These are phyloP conservation scores for Kwoniella sp. DNA, from an alignment of 768 basidiomycete genomes.

Conservation along the genomic window DNA sequence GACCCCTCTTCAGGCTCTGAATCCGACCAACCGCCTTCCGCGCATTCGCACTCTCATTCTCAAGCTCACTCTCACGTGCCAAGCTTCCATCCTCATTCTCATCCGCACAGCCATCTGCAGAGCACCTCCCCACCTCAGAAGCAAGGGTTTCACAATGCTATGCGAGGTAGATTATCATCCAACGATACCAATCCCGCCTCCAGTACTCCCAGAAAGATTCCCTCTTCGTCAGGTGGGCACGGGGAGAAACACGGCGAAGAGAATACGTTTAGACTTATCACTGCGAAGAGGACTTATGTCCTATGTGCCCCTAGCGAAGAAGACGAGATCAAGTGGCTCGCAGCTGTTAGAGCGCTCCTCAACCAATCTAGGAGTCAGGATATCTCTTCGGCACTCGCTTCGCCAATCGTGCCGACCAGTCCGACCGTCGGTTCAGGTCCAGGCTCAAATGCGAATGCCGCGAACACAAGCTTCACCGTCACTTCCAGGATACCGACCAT, in stretches of 20 bases:
- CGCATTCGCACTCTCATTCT: constrained; percentile 15
- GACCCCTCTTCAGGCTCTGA: constrained; percentile 37
- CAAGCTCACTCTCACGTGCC: constrained; percentile 9
- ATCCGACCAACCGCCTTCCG: constrained; percentile 45
- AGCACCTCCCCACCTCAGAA: constrained; percentile 17
- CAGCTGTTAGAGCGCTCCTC: constrained; percentile 88
- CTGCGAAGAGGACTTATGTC: constrained; percentile 83
- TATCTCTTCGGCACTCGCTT: neutral
- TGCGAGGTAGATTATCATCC: constrained; percentile 18
- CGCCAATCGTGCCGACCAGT: neutral
- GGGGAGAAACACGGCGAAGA: constrained; percentile 50
- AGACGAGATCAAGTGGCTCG: constrained; percentile 97
- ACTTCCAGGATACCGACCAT: constrained; percentile 21
- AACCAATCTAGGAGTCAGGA: constrained; percentile 57
- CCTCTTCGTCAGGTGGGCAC: neutral
- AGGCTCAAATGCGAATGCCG: constrained; percentile 1
- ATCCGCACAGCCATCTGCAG: constrained; percentile 1
- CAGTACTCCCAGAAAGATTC: neutral
- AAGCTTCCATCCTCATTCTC: constrained; percentile 16
- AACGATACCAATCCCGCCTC: constrained; percentile 19
- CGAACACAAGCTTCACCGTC: neutral
- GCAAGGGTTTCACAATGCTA: constrained; percentile 10
- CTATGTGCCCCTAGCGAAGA: constrained; percentile 95
- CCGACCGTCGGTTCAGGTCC: neutral
- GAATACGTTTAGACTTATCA: constrained; percentile 90